These are phyloP conservation scores for Apiotrichum veenhuisii DNA, from an alignment of 1,284 basidiomycete genomes.

Conservation along the genomic window DNA sequence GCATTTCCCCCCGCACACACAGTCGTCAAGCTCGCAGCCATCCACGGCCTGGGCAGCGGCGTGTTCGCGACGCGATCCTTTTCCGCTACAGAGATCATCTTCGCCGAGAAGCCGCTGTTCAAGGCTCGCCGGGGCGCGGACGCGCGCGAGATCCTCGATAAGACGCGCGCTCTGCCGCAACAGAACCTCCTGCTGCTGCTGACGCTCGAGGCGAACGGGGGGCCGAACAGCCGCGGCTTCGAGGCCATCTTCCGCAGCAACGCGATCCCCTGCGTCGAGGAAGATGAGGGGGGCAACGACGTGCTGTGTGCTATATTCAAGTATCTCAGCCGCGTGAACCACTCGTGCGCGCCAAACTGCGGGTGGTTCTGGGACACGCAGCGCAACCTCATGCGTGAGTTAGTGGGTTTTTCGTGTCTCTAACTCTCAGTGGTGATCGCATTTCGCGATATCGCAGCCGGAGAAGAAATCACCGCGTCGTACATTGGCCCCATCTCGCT, in stretches of 20 bases:
- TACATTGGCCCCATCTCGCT: background rate
- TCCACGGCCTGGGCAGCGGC: background rate
- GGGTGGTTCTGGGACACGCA: constrained; percentile 25
- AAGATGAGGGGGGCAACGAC: background rate
- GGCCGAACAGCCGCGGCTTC: background rate
- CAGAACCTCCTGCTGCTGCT: background rate
- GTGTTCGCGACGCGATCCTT: background rate
- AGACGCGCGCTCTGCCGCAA: background rate
- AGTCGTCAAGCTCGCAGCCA: background rate
- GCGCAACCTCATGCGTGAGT: constrained; percentile 12
- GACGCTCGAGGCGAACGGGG: background rate
- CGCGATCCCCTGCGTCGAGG: constrained; percentile 4
- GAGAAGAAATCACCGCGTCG: constrained; percentile 16
- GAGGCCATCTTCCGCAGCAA: constrained; percentile 3
- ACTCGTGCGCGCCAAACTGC: constrained; percentile 26
- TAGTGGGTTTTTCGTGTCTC: background rate
- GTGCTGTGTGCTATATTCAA: constrained; percentile 18
- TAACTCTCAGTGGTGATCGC: constrained; percentile 15
- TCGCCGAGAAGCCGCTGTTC: background rate
- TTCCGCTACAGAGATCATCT: background rate
- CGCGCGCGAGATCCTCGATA: background rate
- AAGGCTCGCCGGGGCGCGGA: background rate
- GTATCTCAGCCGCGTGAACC: constrained; percentile 23
- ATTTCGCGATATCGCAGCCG: constrained; percentile 4
- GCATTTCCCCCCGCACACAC: background rate